Evolutionary conservation across 768 basidiomycete species (phyloP).

Genomic region (Pleurotus tuber-regium): DNA sequence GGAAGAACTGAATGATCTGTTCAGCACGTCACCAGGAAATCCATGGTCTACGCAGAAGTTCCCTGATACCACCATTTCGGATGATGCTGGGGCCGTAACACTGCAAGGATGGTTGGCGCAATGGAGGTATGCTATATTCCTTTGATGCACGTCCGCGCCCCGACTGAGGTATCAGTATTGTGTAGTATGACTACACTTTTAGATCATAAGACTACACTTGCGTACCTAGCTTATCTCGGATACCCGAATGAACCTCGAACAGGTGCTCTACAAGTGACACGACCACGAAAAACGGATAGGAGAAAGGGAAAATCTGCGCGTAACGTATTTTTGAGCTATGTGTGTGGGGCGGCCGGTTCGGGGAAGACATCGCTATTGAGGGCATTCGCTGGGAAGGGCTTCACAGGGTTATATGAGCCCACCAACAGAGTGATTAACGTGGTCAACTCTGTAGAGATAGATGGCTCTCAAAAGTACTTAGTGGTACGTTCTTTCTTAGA

Average conservation of each 20-base stretch:
- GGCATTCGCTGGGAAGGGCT: conserved; percentile 83
- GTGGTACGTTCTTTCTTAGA: conserved; percentile 60
- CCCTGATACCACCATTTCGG: conserved; percentile 84
- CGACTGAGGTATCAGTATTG: not conserved
- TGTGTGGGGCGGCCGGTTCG: conserved; percentile 93
- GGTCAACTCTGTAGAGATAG: conserved; percentile 93
- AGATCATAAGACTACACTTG: conserved; percentile 88
- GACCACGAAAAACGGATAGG: conserved; percentile 80
- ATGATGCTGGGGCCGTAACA: conserved; percentile 89
- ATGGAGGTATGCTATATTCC: conserved; percentile 71
- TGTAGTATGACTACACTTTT: conserved; percentile 93
- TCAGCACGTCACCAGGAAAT: conserved; percentile 93
- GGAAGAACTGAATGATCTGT: conserved; percentile 81
- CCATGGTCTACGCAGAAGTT: conserved; percentile 95
- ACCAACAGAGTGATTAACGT: conserved; percentile 89
- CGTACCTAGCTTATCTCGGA: conserved; percentile 94
- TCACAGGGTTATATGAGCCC: conserved; percentile 73
- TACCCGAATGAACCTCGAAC: conserved; percentile 82
- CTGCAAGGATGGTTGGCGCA: conserved; percentile 97
- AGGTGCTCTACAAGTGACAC: conserved; percentile 79
- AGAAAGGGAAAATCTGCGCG: conserved; percentile 85
- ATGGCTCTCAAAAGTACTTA: conserved; percentile 93
- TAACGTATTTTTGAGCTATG: conserved; percentile 91
- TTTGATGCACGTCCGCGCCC: conserved; percentile 3
- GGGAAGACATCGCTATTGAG: conserved; percentile 90